phyloP scores from a whole-genome alignment of 169 alveolate species.

The Cystoisospora suis region DNA sequence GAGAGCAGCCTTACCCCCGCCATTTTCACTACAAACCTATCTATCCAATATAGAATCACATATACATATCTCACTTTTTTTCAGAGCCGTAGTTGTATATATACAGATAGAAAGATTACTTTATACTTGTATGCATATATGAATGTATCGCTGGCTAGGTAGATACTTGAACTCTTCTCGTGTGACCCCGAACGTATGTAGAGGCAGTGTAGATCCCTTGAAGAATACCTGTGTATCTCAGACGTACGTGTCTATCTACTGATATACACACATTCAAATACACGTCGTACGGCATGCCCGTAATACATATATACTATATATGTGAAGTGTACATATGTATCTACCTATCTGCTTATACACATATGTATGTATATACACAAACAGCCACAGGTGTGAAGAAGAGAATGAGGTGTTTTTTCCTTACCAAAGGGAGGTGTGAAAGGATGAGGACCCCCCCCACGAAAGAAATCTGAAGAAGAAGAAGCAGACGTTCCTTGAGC shows the following conservation, averaged over 20 bases:
- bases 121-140: background rate
- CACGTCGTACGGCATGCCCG: background rate
- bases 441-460: no score
- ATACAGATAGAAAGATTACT: no score
- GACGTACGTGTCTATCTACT: no score
- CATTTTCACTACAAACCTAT: no score
- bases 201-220: no score
- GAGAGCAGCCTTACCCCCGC: no score
- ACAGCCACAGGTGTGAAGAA: background rate
- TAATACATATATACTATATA: background rate
- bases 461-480: no score
- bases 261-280: background rate
- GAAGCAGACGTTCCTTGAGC: no score
- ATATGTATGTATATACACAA: background rate
- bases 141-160: background rate
- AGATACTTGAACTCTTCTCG: background rate
- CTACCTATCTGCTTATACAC: background rate
- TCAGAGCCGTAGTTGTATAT: no score
- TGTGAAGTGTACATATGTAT: background rate
- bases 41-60: no score
- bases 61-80: no score
- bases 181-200: background rate
- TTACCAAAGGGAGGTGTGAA: background rate
- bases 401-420: background rate
- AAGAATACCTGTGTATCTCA: no score